These are phyloP conservation scores for Eucalyptus decipiens DNA, from an alignment of 345 rosid genomes.

Conservation along the genomic window DNA sequence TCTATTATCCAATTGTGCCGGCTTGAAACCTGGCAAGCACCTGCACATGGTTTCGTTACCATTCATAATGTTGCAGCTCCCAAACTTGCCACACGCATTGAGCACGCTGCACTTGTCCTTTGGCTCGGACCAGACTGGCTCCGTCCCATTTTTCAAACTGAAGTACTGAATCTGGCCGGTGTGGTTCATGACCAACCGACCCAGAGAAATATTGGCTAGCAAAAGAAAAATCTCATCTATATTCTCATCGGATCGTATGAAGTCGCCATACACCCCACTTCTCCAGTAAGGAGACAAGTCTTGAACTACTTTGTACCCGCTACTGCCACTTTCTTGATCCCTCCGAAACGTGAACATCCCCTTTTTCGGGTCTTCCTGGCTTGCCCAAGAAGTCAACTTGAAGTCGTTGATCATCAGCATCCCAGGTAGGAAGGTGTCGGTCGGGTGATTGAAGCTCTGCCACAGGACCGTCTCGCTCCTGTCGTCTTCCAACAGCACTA, in stretches of 20 bases:
- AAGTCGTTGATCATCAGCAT: conserved; percentile 20
- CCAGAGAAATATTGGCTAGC: neutral
- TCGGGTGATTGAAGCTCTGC: conserved; percentile 38
- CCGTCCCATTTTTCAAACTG: neutral
- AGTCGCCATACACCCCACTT: neutral
- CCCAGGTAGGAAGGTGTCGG: conserved; percentile 46
- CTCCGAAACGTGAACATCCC: conserved; percentile 24
- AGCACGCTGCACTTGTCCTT: neutral
- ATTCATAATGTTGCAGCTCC: conserved; percentile 6
- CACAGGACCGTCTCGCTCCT: neutral
- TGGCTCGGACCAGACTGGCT: conserved; percentile 2
- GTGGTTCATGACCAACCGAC: conserved; percentile 10
- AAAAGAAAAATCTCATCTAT: accelerated
- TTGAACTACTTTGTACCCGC: accelerated
- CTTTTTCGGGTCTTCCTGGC: conserved; percentile 25
- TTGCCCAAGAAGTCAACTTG: conserved; percentile 32
- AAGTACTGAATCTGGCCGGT: conserved; percentile 7
- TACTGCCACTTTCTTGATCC: neutral
- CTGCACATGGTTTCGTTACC: neutral
- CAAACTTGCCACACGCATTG: conserved; percentile 19
- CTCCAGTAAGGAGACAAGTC: neutral
- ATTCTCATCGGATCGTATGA: neutral
- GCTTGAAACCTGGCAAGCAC: conserved; percentile 31
- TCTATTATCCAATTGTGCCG: neutral
- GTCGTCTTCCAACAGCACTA: conserved; percentile 1